Base-by-base conservation (phyloP, 2,329 filamentous ascomycete species). In the Monosporascus sp. region DNA sequence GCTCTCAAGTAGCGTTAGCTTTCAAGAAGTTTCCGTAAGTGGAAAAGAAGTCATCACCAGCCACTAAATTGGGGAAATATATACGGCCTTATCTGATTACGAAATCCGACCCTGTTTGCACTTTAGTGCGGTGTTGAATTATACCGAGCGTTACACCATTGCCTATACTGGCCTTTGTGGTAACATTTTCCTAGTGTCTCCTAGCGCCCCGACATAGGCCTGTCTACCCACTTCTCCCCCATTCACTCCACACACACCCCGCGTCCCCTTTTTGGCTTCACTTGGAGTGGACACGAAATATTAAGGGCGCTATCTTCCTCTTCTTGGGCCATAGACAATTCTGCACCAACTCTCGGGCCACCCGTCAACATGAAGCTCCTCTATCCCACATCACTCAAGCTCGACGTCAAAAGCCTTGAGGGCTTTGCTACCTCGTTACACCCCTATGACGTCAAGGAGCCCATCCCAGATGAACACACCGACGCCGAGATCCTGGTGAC, bases 401-500 rank as follows among this genome's bases (percentile, higher is more conserved):
- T 86, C 66, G 76, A 86, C 71, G 62, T 77, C 55, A 58, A 74
- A 56, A 73, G 70, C 63, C 74, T 86, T 55, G 70, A 84, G 60
- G 83, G 82, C 62, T 86, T 84, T 73, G 73, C 77, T 48, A 76
- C 80, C 46, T 67, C 74, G 2, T 75, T 86, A n/a, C 74, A 81
- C 61, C 65, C 80, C 17, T 87, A 87, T 72, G 78, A 86, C 61
- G 79, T 81, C 58, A 80, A 78, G 59, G 57, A 70, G 50, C 66
- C 73, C 19, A 80, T 87, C 58, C 81, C 84, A 11, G 76, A 80
- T 22, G 75, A 80, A 55, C 79, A 78, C 61, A 66, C 74, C 66
- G 83, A 87, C 65, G 83, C 84, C 64, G 76, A 81, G 24, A 70
- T 82, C 61, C 76, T 87, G 55, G 71, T 87, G 3, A 84, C 83